Evolutionary conservation across 2,329 filamentous ascomycete species (phyloP).

Genomic region (Neophaeococcomyces aloes): DNA sequence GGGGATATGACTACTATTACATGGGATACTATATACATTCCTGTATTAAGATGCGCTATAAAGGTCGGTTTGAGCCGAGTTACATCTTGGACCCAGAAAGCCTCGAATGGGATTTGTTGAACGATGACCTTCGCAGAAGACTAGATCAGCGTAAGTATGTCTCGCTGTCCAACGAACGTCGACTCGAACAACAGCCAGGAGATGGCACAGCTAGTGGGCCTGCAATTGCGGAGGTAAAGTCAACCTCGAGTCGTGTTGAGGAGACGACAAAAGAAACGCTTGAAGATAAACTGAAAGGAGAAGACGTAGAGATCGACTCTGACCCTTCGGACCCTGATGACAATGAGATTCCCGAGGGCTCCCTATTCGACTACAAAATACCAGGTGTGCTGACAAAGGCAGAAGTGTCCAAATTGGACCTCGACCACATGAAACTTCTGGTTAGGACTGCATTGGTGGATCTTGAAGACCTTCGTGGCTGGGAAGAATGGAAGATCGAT

Average conservation of each 20-base stretch:
- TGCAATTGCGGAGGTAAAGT: neutral
- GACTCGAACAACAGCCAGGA: slow-evolving; percentile 1
- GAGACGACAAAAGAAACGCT: slow-evolving; percentile 14
- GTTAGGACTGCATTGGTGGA: slow-evolving; percentile 33
- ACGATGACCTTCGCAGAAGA: slow-evolving; percentile 31
- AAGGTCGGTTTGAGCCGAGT: slow-evolving; percentile 37
- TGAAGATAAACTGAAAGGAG: slow-evolving; percentile 14
- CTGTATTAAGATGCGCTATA: slow-evolving; percentile 44
- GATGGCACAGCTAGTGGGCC: neutral
- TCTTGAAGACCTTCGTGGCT: slow-evolving; percentile 38
- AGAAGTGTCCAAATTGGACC: slow-evolving; percentile 32
- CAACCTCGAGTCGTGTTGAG: slow-evolving; percentile 3
- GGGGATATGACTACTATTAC: slow-evolving; percentile 51
- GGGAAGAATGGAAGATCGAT: slow-evolving; percentile 34
- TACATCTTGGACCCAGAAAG: slow-evolving; percentile 41
- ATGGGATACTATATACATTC: slow-evolving; percentile 59
- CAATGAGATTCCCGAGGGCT: slow-evolving; percentile 23
- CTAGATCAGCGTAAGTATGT: slow-evolving; percentile 36
- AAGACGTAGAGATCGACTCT: slow-evolving; percentile 22
- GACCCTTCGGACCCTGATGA: slow-evolving; percentile 28
- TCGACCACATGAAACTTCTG: slow-evolving; percentile 35
- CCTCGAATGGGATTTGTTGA: slow-evolving; percentile 35
- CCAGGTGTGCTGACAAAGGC: slow-evolving; percentile 36
- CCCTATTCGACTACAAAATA: slow-evolving; percentile 37
- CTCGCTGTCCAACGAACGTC: slow-evolving; percentile 33